Evolutionary conservation across 2,329 filamentous ascomycete genomes (phyloP).

Genomic region (Penicillium hesseltinei): DNA sequence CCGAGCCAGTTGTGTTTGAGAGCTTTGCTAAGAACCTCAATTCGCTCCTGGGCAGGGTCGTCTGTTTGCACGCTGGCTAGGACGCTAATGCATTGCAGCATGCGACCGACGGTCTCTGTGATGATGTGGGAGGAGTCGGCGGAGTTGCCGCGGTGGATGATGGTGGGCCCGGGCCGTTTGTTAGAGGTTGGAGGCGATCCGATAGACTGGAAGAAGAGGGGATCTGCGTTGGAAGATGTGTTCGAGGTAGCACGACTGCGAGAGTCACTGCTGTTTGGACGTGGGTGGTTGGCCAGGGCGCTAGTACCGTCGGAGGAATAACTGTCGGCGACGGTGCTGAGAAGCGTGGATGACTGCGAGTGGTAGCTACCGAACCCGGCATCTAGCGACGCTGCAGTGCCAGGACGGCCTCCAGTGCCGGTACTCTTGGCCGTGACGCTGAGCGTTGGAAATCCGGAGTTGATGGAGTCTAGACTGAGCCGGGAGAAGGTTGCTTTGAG

Average conservation of each 20-base stretch:
- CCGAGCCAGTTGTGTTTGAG: conserved; percentile 97
- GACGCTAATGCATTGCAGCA: conserved; percentile 95
- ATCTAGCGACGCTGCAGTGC: conserved; percentile 73
- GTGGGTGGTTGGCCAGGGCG: conserved; percentile 17
- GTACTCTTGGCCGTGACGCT: conserved; percentile 45
- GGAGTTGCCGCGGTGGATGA: conserved; percentile 34
- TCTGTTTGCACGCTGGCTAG: conserved; percentile 71
- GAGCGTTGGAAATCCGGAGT: conserved; percentile 49
- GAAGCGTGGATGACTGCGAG: conserved; percentile 72
- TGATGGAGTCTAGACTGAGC: conserved; percentile 76
- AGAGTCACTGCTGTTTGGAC: conserved; percentile 24
- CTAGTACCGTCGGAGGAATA: conserved; percentile 53
- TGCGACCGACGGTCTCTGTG: conserved; percentile 89
- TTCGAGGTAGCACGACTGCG: conserved; percentile 84
- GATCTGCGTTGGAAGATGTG: conserved; percentile 59
- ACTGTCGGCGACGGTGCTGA: conserved; percentile 62
- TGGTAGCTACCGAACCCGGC: conserved; percentile 75
- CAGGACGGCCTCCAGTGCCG: conserved; percentile 56
- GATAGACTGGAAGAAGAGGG: conserved; percentile 44
- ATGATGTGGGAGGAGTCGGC: conserved; percentile 64
- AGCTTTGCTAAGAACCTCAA: conserved; percentile 79
- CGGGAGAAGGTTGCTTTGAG: conserved; percentile 89
- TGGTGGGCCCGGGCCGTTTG: conserved; percentile 34
- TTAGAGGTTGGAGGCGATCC: conserved; percentile 33
- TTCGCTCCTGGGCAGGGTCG: conserved; percentile 72